A percentile compares a stretch with the other conserved stretches of the same genome.
phyloP scores from a whole-genome alignment of 257 asterid species.

The Plantago major region DNA sequence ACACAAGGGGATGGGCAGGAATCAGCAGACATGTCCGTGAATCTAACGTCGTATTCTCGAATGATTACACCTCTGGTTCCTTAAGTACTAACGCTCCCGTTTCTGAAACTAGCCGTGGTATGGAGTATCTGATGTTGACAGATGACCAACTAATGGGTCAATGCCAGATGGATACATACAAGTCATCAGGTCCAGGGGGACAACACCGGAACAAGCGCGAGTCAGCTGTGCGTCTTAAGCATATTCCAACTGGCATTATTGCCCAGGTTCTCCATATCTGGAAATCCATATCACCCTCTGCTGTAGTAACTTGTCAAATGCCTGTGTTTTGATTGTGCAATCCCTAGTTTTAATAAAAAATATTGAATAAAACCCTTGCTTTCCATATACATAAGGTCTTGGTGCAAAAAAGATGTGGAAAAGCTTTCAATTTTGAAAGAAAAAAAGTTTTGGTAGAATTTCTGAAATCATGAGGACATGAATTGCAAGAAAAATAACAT shows the following conservation, averaged over 20 bases:
- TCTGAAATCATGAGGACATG: background rate
- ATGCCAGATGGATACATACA: slow-evolving; percentile 81
- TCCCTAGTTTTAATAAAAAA: background rate
- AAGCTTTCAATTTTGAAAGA: background rate
- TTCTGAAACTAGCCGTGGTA: slow-evolving; percentile 33
- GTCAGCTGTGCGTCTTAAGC: slow-evolving; percentile 96
- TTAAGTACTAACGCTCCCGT: slow-evolving; percentile 16
- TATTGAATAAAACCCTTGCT: background rate
- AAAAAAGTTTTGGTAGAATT: background rate
- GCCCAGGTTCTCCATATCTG: slow-evolving; percentile 56
- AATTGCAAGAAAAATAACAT: background rate
- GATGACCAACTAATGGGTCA: slow-evolving; percentile 85
- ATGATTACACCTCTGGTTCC: slow-evolving; percentile 23
- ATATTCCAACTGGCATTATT: slow-evolving; percentile 74
- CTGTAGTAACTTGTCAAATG: too few species aligned
- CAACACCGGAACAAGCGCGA: slow-evolving; percentile 99
- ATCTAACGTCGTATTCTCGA: slow-evolving; percentile 22
- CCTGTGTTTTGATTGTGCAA: too few species aligned
- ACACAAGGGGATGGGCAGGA: slow-evolving; percentile 18
- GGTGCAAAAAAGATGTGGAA: background rate
- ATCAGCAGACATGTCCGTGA: slow-evolving; percentile 13
- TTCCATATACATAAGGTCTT: background rate
- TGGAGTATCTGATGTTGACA: slow-evolving; percentile 54
- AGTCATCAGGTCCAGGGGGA: slow-evolving; percentile 94
- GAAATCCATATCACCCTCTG: background rate